Evolutionary conservation across 139 green algal genomes (phyloP).

Genomic region (Chlorella vulgaris): DNA sequence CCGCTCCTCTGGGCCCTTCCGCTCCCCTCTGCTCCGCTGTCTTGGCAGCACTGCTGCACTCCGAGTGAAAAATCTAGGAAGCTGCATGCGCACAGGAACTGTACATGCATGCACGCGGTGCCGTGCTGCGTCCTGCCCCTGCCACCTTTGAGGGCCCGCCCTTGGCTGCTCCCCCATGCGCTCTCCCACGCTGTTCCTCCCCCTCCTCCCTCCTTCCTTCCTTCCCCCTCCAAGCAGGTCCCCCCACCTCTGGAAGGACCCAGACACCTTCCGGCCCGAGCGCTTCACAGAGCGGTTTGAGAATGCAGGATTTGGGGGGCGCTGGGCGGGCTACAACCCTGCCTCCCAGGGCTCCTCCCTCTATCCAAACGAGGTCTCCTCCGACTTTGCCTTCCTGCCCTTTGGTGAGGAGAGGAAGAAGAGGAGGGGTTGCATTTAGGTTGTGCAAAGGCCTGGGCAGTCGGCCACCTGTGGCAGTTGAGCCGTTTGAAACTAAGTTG

Average conservation of each 20-base stretch:
- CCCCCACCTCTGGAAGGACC: slow-evolving; percentile 93
- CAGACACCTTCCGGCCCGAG: slow-evolving; percentile 90
- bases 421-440: not conserved
- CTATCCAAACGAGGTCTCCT: slow-evolving; percentile 95
- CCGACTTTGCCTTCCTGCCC: slow-evolving; percentile 97
- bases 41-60: no score
- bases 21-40: no score
- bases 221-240: slow-evolving; percentile 47
- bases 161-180: no score
- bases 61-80: no score
- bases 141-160: no score
- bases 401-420: slow-evolving; percentile 62
- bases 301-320: slow-evolving; percentile 58
- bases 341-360: slow-evolving; percentile 63
- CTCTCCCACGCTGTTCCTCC: not conserved
- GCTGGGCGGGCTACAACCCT: slow-evolving; percentile 79
- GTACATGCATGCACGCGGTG: no score
- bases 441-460: no score
- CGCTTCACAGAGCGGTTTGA: slow-evolving; percentile 71
- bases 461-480: no score
- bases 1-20: no score
- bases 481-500: not conserved
- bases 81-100: no score
- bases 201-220: not conserved
- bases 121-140: no score